A percentile compares a stretch with the other conserved stretches of the same genome.
Evolutionary conservation across 257 asterid genomes (phyloP).

Genomic region (Ehretia macrophylla): DNA sequence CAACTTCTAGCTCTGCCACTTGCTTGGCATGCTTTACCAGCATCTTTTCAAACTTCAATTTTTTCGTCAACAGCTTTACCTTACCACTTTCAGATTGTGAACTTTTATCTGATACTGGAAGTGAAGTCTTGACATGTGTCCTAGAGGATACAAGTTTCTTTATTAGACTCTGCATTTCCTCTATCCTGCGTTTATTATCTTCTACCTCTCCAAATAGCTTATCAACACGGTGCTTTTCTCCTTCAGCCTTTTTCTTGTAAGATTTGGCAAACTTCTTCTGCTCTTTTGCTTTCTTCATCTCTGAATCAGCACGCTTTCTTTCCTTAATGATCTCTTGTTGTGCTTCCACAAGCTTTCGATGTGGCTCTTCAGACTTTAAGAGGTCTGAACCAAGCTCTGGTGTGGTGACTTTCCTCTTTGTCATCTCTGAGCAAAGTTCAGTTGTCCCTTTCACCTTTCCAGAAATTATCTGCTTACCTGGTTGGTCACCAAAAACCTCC

Average conservation of each 20-base stretch:
- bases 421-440: conserved; percentile 21
- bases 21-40: conserved; percentile 66
- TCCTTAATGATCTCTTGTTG: conserved; percentile 33
- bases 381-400: background rate
- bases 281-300: conserved; percentile 53
- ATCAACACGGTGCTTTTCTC: conserved; percentile 57
- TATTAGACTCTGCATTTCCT: conserved; percentile 48
- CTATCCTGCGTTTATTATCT: conserved; percentile 45
- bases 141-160: conserved; percentile 39
- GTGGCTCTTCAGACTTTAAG: conserved; percentile 14
- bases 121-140: conserved; percentile 21
- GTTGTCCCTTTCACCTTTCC: conserved; percentile 15
- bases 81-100: conserved; percentile 39
- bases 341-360: conserved; percentile 39
- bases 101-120: conserved; percentile 20
- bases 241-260: conserved; percentile 41
- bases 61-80: conserved; percentile 47
- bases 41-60: conserved; percentile 65
- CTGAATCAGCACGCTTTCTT: conserved; percentile 45
- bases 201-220: conserved; percentile 45
- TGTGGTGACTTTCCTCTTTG: conserved; percentile 24
- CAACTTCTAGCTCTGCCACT: conserved; percentile 52
- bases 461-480: conserved; percentile 16
- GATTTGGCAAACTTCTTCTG: conserved; percentile 47
- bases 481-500: conserved; percentile 18